A percentile compares a stretch with the other conserved stretches of the same genome.
These are phyloP conservation scores for Reticulascus tulasneorum DNA, from an alignment of 2,329 filamentous ascomycete species.

Conservation along the genomic window DNA sequence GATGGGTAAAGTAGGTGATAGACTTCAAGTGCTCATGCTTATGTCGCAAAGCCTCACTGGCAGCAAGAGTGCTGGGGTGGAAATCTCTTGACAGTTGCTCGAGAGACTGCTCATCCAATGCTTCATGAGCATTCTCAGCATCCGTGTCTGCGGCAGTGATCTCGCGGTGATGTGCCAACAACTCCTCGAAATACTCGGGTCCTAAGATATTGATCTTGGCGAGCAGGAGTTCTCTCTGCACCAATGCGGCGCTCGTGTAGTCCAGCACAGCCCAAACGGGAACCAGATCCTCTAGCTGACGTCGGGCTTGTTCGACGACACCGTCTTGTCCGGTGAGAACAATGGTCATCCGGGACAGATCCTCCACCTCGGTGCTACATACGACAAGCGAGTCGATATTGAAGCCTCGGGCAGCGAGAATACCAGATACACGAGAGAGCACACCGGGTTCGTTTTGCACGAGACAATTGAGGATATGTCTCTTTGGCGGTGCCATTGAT, in stretches of 20 bases:
- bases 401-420: constrained; percentile 92
- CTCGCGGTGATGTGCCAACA: constrained; percentile 91
- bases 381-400: constrained; percentile 99
- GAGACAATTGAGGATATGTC: constrained; percentile 95
- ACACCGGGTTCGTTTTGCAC: constrained; percentile 99
- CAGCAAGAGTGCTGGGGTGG: constrained; percentile 82
- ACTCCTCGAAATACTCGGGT: constrained; percentile 96
- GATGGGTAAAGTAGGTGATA: constrained; percentile 94
- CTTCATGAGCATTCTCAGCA: constrained; percentile 39
- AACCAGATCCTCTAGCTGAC: constrained; percentile 93
- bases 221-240: constrained; percentile 91
- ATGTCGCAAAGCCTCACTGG: constrained; percentile 85
- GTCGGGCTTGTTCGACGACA: constrained; percentile 92
- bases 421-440: constrained; percentile 91
- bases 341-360: constrained; percentile 97
- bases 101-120: constrained; percentile 33
- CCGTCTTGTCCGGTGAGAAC: constrained; percentile 94
- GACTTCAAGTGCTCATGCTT: constrained; percentile 97
- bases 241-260: constrained; percentile 87
- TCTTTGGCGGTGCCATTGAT: constrained; percentile 78
- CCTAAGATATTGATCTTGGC: constrained; percentile 96
- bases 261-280: constrained; percentile 98
- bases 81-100: constrained; percentile 62
- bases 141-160: constrained; percentile 52
- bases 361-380: constrained; percentile 95